Percentiles rank a stretch among this genome's conserved stretches.
These are phyloP conservation scores for Magnusiomyces tetraspermus DNA, from an alignment of 1,139 yeast genomes.

Conservation along the genomic window DNA sequence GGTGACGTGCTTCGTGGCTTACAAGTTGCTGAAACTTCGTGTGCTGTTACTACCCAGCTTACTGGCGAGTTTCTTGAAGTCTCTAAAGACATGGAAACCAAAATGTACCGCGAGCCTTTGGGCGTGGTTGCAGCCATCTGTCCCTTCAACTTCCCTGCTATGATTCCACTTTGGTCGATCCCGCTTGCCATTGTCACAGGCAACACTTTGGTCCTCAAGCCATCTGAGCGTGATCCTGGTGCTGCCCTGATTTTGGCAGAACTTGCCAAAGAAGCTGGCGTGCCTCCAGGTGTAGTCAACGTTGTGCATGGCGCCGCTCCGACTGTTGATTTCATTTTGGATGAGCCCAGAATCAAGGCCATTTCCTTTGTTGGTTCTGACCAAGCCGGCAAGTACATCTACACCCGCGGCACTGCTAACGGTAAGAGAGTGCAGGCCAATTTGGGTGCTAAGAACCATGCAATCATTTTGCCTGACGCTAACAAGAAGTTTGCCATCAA, in stretches of 20 bases:
- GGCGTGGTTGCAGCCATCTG: constrained; percentile 65
- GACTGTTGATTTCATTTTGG: constrained; percentile 63
- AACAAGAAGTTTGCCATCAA: constrained; percentile 56
- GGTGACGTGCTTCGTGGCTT: constrained; percentile 76
- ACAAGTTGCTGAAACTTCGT: constrained; percentile 67
- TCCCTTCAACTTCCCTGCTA: constrained; percentile 77
- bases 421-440: constrained; percentile 75
- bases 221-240: constrained; percentile 71
- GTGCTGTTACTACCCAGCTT: constrained; percentile 47
- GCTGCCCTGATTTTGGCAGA: constrained; percentile 72
- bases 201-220: constrained; percentile 66
- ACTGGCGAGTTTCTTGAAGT: constrained; percentile 63
- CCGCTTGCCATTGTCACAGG: constrained; percentile 72
- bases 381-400: constrained; percentile 65
- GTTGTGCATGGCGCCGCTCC: constrained; percentile 70
- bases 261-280: constrained; percentile 65
- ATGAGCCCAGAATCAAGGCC: constrained; percentile 71
- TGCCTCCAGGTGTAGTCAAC: constrained; percentile 67
- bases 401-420: constrained; percentile 55
- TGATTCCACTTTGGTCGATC: constrained; percentile 79
- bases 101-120: constrained; percentile 55
- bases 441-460: constrained; percentile 71
- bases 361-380: constrained; percentile 73
- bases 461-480: constrained; percentile 66
- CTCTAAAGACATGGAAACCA: constrained; percentile 68